Evolutionary conservation across 306 rosid species (phyloP).

Genomic region (Abrus precatorius): DNA sequence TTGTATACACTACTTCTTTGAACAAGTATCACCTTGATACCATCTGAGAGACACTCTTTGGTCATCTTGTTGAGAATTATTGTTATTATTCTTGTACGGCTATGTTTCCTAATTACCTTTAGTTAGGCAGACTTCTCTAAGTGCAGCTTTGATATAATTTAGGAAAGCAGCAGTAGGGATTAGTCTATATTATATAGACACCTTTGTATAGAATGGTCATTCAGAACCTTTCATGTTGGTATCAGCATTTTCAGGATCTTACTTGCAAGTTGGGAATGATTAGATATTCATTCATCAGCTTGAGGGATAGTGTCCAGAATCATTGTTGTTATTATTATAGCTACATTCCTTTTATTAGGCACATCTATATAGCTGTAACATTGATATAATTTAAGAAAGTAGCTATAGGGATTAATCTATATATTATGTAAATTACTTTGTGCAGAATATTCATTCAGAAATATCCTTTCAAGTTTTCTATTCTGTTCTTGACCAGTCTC

Average conservation of each 20-base stretch:
- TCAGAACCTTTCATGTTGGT: too few species aligned
- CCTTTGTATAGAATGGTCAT: too few species aligned
- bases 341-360: not conserved
- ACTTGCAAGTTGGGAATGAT: not conserved
- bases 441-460: not conserved
- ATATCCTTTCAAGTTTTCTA: not conserved
- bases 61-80: not conserved
- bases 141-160: not conserved
- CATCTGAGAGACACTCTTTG: not conserved
- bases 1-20: not conserved
- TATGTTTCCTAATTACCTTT: not conserved
- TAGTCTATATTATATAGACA: not conserved
- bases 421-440: not conserved
- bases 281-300: not conserved
- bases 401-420: not conserved
- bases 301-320: not conserved
- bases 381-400: constrained; percentile 3
- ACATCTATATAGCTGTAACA: not conserved
- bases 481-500: constrained; percentile 11
- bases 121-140: not conserved
- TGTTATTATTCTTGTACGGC: not conserved
- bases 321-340: not conserved
- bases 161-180: not conserved
- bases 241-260: not conserved
- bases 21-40: not conserved